phyloP scores from a whole-genome alignment of 495 filamentous ascomycete species.

The Podospora sp. region DNA sequence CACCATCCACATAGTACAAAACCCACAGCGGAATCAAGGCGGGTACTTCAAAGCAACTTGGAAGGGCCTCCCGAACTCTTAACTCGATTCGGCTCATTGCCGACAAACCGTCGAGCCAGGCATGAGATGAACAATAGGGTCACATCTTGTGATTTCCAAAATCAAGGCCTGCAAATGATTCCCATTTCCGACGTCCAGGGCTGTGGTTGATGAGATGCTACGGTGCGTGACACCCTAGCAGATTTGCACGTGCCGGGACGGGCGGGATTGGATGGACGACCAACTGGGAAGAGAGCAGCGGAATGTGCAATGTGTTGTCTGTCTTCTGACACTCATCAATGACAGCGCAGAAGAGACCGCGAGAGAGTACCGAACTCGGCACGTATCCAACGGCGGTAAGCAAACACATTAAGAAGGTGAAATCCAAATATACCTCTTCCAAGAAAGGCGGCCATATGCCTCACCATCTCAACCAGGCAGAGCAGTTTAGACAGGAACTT shows the following conservation, averaged over 20 bases:
- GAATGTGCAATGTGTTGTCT: too few species aligned
- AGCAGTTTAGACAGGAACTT: background rate
- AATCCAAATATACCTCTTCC: background rate
- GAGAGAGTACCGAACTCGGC: background rate
- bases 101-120: background rate
- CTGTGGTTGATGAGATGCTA: background rate
- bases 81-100: background rate
- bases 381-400: background rate
- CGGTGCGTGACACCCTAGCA: background rate
- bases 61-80: background rate
- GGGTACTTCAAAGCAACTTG: background rate
- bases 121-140: slow-evolving; percentile 25
- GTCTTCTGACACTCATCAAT: too few species aligned
- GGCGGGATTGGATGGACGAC: too few species aligned
- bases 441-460: background rate
- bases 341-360: background rate
- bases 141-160: slow-evolving; percentile 15
- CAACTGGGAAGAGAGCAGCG: too few species aligned
- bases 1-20: background rate
- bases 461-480: background rate
- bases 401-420: background rate
- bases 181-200: background rate
- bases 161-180: background rate
- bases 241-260: background rate
- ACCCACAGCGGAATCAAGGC: background rate